Evolutionary conservation across 257 asterid genomes (phyloP).

Genomic region (Salvia miltiorrhiza): DNA sequence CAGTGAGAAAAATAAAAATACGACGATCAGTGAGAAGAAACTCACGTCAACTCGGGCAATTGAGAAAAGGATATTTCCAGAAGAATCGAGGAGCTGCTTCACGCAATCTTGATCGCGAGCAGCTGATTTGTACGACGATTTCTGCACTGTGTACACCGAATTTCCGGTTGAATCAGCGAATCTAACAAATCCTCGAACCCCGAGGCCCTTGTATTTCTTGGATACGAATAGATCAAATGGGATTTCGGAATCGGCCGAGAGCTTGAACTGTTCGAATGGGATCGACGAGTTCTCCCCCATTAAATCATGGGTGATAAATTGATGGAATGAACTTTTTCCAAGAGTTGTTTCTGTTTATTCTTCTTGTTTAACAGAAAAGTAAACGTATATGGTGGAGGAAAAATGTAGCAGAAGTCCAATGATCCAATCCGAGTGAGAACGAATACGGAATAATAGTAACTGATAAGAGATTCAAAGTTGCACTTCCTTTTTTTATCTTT

Average conservation of each 20-base stretch:
- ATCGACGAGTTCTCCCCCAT: constrained; percentile 37
- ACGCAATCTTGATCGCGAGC: constrained; percentile 14
- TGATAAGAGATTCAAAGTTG: no score
- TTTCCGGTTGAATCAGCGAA: constrained; percentile 66
- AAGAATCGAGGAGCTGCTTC: constrained; percentile 55
- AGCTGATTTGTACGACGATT: constrained; percentile 26
- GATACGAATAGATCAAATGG: constrained; percentile 78
- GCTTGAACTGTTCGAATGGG: constrained; percentile 23
- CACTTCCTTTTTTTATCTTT: no score
- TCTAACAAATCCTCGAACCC: constrained; percentile 37
- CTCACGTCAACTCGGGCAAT: constrained; percentile 52
- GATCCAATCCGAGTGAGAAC: no score
- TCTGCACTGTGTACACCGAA: constrained; percentile 51
- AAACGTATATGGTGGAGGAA: neutral
- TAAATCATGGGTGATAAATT: neutral
- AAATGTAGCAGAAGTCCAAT: no score
- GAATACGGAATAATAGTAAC: no score
- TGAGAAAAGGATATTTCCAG: constrained; percentile 52
- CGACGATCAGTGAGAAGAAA: neutral
- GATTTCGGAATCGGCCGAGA: constrained; percentile 32
- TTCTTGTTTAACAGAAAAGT: neutral
- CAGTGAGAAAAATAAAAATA: neutral
- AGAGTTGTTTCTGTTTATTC: neutral
- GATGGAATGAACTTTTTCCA: neutral
- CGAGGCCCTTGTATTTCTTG: constrained; percentile 43